Evolutionary conservation across 768 basidiomycete species (phyloP).

Genomic region (Russula griseocarnosa): DNA sequence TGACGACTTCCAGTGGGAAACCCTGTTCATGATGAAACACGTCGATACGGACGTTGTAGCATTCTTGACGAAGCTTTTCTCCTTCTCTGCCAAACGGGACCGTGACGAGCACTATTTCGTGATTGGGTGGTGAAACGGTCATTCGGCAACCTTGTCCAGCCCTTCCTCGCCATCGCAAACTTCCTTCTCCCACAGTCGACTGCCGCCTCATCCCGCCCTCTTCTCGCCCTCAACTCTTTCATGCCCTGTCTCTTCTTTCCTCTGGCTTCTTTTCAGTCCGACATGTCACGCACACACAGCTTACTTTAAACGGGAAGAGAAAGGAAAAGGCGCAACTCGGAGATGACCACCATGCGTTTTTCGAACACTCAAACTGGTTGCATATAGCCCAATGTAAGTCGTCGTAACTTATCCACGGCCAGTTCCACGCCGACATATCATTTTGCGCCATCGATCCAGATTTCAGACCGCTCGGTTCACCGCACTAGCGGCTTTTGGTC

Average conservation of each 20-base stretch:
- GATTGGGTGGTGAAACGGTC: constrained; percentile 27
- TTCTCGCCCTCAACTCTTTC: constrained; percentile 6
- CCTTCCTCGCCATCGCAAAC: constrained; percentile 21
- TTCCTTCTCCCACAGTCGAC: constrained; percentile 22
- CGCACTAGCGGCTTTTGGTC: constrained; percentile 4
- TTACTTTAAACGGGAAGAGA: constrained; percentile 20
- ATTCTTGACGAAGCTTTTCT: constrained; percentile 50
- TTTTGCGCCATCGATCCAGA: not conserved
- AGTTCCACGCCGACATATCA: constrained; percentile 2
- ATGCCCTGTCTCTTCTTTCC: constrained; percentile 9
- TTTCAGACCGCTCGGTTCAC: constrained; percentile 11
- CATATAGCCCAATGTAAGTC: constrained; percentile 22
- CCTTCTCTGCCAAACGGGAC: constrained; percentile 39
- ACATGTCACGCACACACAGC: constrained; percentile 10
- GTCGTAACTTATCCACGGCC: not conserved
- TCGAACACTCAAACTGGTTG: constrained; percentile 24
- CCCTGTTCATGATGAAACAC: constrained; percentile 65
- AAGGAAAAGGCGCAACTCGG: constrained; percentile 26
- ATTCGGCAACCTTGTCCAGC: constrained; percentile 8
- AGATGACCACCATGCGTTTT: constrained; percentile 11
- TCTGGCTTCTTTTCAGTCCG: constrained; percentile 1
- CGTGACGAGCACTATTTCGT: constrained; percentile 58
- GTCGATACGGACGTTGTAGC: constrained; percentile 55
- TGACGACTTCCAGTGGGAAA: constrained; percentile 70
- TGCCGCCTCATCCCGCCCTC: constrained; percentile 17